phyloP scores from a whole-genome alignment of 2,329 filamentous ascomycete species.

The Periconia digitata region DNA sequence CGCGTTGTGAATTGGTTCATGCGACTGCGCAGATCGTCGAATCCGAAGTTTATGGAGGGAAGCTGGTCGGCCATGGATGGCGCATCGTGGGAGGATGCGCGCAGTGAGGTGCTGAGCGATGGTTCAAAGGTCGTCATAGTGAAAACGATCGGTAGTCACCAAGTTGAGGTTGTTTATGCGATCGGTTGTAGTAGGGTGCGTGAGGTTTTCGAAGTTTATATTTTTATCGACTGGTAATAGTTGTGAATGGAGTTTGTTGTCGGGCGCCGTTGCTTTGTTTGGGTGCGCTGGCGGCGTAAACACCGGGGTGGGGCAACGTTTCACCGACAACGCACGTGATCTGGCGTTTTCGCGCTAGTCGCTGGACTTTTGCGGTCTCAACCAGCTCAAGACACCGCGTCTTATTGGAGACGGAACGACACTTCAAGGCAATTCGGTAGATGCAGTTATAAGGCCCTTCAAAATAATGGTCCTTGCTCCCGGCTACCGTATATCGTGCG shows the following conservation, averaged over 20 bases:
- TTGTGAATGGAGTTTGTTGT: constrained; percentile 18
- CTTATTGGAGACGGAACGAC: no score
- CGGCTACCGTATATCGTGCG: constrained; percentile 12
- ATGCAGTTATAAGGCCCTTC: no score
- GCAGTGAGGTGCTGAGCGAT: constrained; percentile 66
- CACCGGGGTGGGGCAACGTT: constrained; percentile 5
- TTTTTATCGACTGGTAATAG: not conserved
- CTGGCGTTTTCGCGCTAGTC: not conserved
- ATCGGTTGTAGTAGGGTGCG: not conserved
- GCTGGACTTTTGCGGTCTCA: constrained; percentile 12
- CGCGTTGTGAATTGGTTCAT: constrained; percentile 90
- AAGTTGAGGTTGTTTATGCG: not conserved
- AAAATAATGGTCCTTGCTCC: constrained; percentile 28
- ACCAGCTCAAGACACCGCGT: not conserved
- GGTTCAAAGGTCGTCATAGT: constrained; percentile 67
- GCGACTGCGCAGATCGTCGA: constrained; percentile 90
- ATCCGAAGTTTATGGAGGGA: constrained; percentile 91
- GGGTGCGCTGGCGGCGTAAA: constrained; percentile 34
- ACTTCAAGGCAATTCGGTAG: no score
- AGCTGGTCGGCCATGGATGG: constrained; percentile 75
- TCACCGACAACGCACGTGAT: constrained; percentile 11
- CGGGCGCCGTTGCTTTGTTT: constrained; percentile 21
- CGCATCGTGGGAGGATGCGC: constrained; percentile 59
- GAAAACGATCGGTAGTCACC: constrained; percentile 28
- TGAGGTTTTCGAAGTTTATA: not conserved